Evolutionary conservation across 192 early-diverging fungal species (phyloP), one percentile per base, ranked within the genome.

Genomic region (Coemansia sp.): DNA sequence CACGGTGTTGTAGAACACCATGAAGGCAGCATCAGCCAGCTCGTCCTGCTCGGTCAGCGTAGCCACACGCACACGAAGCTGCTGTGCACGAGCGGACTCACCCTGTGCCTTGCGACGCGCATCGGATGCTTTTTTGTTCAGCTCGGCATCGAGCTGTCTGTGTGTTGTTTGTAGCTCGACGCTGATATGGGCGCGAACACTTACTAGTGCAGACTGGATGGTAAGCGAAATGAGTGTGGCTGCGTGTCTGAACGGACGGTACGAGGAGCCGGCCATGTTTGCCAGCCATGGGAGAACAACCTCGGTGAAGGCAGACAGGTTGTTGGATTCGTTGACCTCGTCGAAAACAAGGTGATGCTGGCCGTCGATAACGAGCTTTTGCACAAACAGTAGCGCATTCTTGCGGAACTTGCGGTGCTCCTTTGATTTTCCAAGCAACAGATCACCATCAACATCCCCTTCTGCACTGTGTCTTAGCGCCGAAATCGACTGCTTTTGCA

Each of bases 241-340:
- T 7, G 93, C 95, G 63, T 99, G 95, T 5, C 97, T 84, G 72
- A 99, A 93, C 12, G 95, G 93, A 18, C 95, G 86, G 61, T 91
- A 95, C 1, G 87, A 62, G 2, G 93, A 92, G 31, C 89, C 89
- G 31, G 90, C 86, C 84, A 93, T 87, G 8, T 77, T 71, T 6
- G 84, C 79, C 7, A 90, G 76, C 91, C 91, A 93, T 31, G 68
- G 70, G 23, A 87, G 74, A 8, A 91, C 43, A 29, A 76, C 87
- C 53, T 87, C 86, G 73, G 77, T 85, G 35, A 89, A 89, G 15
- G 61, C 51, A 28, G 79, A 81, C 46, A 81, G 59, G 15, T 56
- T 23, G 39, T 61, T 71, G 26, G 67, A 66, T 33, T 48, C 45
- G 55, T 62, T 69, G 52, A 67, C 67, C 15, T 79, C 85, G 45